A percentile compares a stretch with the other conserved stretches of the same genome.
Evolutionary conservation across 225 moss, liverwort and hornwort genomes (phyloP).

Genomic region (Polytrichum formosum): DNA sequence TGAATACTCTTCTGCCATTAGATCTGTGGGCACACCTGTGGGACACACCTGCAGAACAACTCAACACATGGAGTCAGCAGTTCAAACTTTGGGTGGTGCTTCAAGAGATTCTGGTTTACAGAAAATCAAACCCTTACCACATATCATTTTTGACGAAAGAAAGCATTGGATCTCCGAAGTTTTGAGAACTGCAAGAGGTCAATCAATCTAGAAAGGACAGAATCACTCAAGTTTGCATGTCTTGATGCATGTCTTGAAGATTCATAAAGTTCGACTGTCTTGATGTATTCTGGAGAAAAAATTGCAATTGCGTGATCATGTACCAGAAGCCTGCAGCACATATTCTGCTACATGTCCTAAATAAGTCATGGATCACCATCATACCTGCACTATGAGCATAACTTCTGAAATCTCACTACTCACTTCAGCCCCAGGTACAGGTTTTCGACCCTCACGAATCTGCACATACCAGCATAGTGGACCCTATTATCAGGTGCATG

Average conservation of each 20-base stretch:
- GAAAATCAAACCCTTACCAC: neutral
- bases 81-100: neutral
- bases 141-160: too few species aligned
- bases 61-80: neutral
- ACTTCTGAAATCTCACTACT: slow-evolving; percentile 66
- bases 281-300: too few species aligned
- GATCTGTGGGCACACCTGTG: slow-evolving; percentile 73
- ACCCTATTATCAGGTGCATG: too few species aligned
- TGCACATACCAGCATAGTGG: slow-evolving; percentile 14
- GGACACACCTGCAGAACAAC: slow-evolving; percentile 42
- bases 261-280: too few species aligned
- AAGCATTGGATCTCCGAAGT: too few species aligned
- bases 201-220: neutral
- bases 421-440: slow-evolving; percentile 38
- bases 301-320: too few species aligned
- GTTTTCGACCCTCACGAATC: slow-evolving; percentile 94
- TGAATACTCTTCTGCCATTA: slow-evolving; percentile 55
- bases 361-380: neutral
- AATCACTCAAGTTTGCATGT: neutral
- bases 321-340: too few species aligned
- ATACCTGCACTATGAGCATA: slow-evolving; percentile 93
- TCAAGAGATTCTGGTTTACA: neutral
- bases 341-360: too few species aligned
- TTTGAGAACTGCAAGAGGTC: too few species aligned
- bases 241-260: too few species aligned